Evolutionary conservation across 306 rosid species (phyloP).

Genomic region (Rubus parviflorus): DNA sequence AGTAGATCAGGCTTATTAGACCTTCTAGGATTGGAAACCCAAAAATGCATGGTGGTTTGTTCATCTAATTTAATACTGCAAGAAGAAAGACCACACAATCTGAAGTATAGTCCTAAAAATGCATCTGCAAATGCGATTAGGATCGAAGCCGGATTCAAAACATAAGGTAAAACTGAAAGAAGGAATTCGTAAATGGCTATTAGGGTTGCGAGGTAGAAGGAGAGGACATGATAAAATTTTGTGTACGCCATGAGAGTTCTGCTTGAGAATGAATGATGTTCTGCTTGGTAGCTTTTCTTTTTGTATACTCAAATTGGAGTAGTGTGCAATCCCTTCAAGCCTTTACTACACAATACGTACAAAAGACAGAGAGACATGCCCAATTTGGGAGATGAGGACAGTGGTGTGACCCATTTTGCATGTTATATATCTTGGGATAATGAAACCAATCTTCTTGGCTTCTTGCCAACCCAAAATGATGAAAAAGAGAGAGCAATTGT

Average conservation of each 20-base stretch:
- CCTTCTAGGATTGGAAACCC: slow-evolving; percentile 25
- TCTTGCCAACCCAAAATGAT: slow-evolving; percentile 5
- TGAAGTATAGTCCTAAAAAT: slow-evolving; percentile 28
- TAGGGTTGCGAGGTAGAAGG: slow-evolving; percentile 17
- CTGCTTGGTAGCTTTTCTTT: neutral
- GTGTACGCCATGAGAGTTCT: slow-evolving; percentile 15
- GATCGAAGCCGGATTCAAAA: neutral
- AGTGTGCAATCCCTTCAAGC: slow-evolving; percentile 9
- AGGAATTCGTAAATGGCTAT: slow-evolving; percentile 14
- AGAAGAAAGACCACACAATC: slow-evolving; percentile 34
- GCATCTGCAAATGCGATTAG: neutral
- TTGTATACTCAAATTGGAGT: neutral
- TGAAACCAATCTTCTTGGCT: slow-evolving; percentile 8
- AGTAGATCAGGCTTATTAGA: slow-evolving; percentile 22
- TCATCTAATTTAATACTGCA: slow-evolving; percentile 29
- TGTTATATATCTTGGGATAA: neutral
- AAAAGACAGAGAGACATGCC: neutral
- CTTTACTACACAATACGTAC: neutral
- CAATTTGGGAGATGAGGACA: slow-evolving; percentile 11
- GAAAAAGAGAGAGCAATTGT: neutral
- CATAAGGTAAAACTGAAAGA: slow-evolving; percentile 6
- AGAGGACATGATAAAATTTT: slow-evolving; percentile 4
- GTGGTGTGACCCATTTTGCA: slow-evolving; percentile 4
- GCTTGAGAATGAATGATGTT: neutral
- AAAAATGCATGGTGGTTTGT: slow-evolving; percentile 43